phyloP scores from a whole-genome alignment of 2,329 filamentous ascomycete genomes.

The Aspergillus luchuensis region DNA sequence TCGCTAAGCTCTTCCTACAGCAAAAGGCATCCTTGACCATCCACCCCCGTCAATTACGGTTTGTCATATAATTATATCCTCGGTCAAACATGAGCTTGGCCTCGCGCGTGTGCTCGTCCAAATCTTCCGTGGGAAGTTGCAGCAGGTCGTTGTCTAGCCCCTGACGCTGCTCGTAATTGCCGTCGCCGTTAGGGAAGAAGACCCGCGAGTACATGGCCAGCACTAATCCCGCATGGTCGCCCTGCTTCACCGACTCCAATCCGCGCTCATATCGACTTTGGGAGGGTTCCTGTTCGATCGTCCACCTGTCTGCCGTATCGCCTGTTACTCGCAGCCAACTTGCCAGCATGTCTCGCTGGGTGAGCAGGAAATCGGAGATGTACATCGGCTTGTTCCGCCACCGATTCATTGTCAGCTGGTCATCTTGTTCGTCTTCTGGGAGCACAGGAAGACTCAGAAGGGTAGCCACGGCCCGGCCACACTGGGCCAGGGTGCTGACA shows the following conservation, averaged over 20 bases:
- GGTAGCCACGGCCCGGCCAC: constrained; percentile 54
- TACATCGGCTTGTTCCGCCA: constrained; percentile 2
- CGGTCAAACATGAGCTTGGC: constrained; percentile 5
- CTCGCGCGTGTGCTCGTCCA: constrained; percentile 4
- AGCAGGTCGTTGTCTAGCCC: constrained; percentile 6
- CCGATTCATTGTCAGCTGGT: background rate
- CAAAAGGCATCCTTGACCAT: too few relatives aligned
- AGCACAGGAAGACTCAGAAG: constrained; percentile 48
- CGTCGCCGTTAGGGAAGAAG: constrained; percentile 9
- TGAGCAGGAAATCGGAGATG: background rate
- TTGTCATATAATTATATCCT: constrained; percentile 3
- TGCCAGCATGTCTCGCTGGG: constrained; percentile 4
- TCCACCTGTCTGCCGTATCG: background rate
- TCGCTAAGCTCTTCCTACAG: too few relatives aligned
- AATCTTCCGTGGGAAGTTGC: constrained; percentile 7
- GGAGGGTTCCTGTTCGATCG: background rate
- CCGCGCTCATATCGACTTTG: background rate
- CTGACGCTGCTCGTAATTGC: background rate
- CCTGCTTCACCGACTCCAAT: background rate
- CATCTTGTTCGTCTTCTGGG: background rate
- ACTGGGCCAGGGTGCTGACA: constrained; percentile 62
- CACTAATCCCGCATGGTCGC: constrained; percentile 2
- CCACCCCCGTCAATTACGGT: background rate
- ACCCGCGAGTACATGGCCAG: constrained; percentile 11
- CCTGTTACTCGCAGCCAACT: constrained; percentile 1